phyloP scores from a whole-genome alignment of 139 green algal species.

The Marvania coccoides region DNA sequence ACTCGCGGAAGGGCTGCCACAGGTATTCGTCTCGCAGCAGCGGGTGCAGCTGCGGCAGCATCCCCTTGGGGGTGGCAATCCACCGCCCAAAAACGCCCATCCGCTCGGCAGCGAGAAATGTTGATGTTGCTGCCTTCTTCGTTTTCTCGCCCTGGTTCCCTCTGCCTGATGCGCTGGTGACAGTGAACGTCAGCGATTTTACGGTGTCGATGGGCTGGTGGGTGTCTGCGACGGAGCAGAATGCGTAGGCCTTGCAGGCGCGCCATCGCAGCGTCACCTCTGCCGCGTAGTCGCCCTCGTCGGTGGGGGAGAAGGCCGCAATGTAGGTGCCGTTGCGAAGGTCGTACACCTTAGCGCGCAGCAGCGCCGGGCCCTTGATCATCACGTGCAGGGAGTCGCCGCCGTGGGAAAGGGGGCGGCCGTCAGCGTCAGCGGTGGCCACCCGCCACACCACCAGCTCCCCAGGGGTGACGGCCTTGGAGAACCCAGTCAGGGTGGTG shows the following conservation, averaged over 20 bases:
- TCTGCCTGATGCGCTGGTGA: too few species aligned
- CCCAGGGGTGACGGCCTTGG: not conserved
- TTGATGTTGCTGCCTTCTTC: not conserved
- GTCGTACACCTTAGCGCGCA: not conserved
- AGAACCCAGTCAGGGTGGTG: not conserved
- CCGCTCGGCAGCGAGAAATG: not conserved
- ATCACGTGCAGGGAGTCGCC: not conserved
- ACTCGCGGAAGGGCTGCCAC: not conserved
- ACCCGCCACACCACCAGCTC: not conserved
- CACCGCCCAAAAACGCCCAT: too few species aligned
- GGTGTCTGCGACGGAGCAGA: not conserved
- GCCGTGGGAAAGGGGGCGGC: not conserved
- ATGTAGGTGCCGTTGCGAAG: not conserved
- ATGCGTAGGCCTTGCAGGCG: not conserved
- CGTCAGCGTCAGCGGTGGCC: not conserved
- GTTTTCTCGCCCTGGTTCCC: not conserved
- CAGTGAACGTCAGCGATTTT: not conserved
- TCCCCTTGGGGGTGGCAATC: not conserved
- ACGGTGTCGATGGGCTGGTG: not conserved
- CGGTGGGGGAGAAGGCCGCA: not conserved
- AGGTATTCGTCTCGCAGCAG: not conserved
- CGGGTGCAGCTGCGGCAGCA: not conserved
- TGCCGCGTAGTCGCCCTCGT: not conserved
- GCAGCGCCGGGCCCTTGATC: not conserved
- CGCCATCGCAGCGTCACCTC: not conserved